Percentiles rank a stretch among this genome's conserved stretches.
phyloP scores from a whole-genome alignment of 305 asterid genomes.

The Rubia tinctorum region DNA sequence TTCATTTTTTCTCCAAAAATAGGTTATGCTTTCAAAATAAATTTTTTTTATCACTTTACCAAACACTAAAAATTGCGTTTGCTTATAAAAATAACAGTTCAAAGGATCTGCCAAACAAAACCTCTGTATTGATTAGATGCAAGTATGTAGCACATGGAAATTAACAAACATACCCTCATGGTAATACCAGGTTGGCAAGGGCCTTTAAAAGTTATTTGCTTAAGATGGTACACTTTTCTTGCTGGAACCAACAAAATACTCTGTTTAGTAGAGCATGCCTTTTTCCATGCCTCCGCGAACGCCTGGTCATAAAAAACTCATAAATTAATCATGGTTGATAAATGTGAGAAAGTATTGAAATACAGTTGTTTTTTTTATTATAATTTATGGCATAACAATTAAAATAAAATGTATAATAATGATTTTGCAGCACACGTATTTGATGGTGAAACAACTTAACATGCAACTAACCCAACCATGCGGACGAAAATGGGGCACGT shows the following conservation, averaged over 20 bases:
- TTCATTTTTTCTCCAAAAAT: no score
- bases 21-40: no score
- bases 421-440: neutral
- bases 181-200: conserved; percentile 47
- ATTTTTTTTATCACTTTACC: no score
- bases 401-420: no score
- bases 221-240: conserved; percentile 48
- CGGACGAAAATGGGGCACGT: neutral
- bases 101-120: no score
- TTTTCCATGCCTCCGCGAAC: conserved; percentile 66
- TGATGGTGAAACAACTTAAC: neutral
- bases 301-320: conserved; percentile 42
- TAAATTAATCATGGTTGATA: neutral
- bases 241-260: conserved; percentile 46
- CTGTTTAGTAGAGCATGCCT: conserved; percentile 43
- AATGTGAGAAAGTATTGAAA: no score
- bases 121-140: no score
- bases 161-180: conserved; percentile 38
- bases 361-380: no score
- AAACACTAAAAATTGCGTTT: no score
- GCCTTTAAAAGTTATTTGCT: conserved; percentile 49
- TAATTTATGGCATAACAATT: neutral
- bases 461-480: neutral
- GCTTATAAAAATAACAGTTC: no score
- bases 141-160: no score